A percentile compares a stretch with the other conserved stretches of the same genome.
These are phyloP conservation scores for Penicillium crystallinum DNA, from an alignment of 495 filamentous ascomycete species.

Conservation along the genomic window DNA sequence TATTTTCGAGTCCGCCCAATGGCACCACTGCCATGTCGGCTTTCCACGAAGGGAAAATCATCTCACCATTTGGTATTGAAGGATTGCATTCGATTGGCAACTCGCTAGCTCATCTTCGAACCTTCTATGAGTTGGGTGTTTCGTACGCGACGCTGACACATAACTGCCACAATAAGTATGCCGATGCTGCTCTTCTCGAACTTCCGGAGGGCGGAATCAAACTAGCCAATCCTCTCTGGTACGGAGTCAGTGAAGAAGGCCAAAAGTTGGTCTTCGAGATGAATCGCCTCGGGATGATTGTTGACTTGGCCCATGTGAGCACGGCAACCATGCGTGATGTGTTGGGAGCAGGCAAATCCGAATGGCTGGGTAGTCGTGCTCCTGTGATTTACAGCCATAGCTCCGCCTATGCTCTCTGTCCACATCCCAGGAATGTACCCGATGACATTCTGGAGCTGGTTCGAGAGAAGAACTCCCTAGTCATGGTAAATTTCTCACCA, in stretches of 20 bases:
- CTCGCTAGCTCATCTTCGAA: conserved; percentile 67
- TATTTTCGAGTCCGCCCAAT: conserved; percentile 57
- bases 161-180: conserved; percentile 89
- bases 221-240: conserved; percentile 45
- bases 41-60: conserved; percentile 56
- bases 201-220: conserved; percentile 40
- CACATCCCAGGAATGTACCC: conserved; percentile 55
- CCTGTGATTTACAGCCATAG: conserved; percentile 58
- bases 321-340: conserved; percentile 53
- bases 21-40: conserved; percentile 52
- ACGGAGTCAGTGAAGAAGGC: conserved; percentile 68
- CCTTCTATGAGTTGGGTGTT: conserved; percentile 74
- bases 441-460: conserved; percentile 55
- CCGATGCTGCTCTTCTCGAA: conserved; percentile 69
- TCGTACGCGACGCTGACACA: conserved; percentile 88
- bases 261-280: conserved; percentile 52
- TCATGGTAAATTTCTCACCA: conserved; percentile 63
- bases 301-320: conserved; percentile 53
- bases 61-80: conserved; percentile 77
- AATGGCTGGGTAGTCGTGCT: conserved; percentile 40
- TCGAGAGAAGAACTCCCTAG: conserved; percentile 47
- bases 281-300: conserved; percentile 50
- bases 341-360: conserved; percentile 39
- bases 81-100: conserved; percentile 95
- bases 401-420: conserved; percentile 47